Base-by-base conservation (phyloP, 345 rosid species). In the Syzygium grande region DNA sequence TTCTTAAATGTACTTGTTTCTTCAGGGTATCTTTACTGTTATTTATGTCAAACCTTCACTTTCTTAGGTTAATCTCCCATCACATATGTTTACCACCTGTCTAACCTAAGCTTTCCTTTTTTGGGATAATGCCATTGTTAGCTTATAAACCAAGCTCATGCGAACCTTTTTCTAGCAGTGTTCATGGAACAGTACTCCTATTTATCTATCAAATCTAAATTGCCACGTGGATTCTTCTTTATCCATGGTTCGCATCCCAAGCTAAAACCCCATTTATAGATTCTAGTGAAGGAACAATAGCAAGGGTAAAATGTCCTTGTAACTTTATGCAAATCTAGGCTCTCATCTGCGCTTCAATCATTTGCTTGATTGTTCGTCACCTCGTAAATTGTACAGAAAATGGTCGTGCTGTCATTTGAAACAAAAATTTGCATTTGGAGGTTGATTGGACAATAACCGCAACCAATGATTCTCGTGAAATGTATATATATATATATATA, bases 321-420 rank as follows among this genome's bases (percentile, higher is more conserved):
- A 68, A 34, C 23, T 34, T 68, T 34, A 34, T 68, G 79, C 11
- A 0, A 34, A 34, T 17, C 79, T 34, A 68, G 79, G 46, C 79
- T 17, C 79, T 34, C 46, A 0, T 9, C 23, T 12, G 1, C 12
- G 0, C 78, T 30, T 16, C 43, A 8, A 65, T 2, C 6, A 2
- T n/a, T 29, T 12, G 4, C 9, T 1, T 1, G n/a, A 7, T 61
- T n/a, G 34, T 59, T 27, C 27, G 8, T 59, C 73, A 56, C 25
- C 30, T 11, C 16, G 4, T 16, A 11, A 61, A 11, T 61, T 61
- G 38, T n/a, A n/a, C 38, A 3, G 0, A 13, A 4, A 0, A 27
- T 0, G 4, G 9, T n/a, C 13, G 9, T 13, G n/a, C 0, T n/a
- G 34, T 5, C 73, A 61, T 61, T 61, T n/a, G 73, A 61, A 61